A percentile compares a stretch with the other conserved stretches of the same genome.
These are phyloP conservation scores for Pichia eremophila DNA, from an alignment of 805 yeast genomes.

Conservation along the genomic window DNA sequence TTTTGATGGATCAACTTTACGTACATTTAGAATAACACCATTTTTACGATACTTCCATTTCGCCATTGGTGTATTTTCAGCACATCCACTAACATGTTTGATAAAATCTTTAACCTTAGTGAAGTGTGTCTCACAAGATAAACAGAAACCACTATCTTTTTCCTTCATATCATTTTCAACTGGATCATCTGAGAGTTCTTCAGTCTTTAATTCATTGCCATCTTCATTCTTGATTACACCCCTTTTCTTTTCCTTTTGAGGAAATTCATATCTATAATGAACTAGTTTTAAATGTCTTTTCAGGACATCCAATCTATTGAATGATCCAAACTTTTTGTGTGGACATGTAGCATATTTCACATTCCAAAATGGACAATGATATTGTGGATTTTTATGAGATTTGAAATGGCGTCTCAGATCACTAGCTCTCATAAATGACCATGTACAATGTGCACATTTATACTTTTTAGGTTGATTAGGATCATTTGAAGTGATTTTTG, in stretches of 20 bases:
- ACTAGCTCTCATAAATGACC: constrained; percentile 64
- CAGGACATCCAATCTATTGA: constrained; percentile 63
- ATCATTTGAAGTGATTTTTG: constrained; percentile 3
- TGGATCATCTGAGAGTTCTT: constrained; percentile 5
- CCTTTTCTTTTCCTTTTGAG: not conserved
- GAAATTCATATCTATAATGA: constrained; percentile 31
- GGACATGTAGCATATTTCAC: constrained; percentile 51
- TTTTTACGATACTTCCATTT: constrained; percentile 26
- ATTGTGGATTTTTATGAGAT: constrained; percentile 57
- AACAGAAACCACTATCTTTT: constrained; percentile 56
- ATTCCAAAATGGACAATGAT: constrained; percentile 67
- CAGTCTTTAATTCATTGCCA: not conserved
- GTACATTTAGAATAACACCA: constrained; percentile 23
- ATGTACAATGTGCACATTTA: constrained; percentile 41
- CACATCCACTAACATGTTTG: constrained; percentile 58
- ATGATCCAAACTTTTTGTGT: constrained; percentile 69
- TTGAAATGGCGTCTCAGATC: constrained; percentile 61
- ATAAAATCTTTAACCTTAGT: constrained; percentile 46
- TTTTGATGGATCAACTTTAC: constrained; percentile 8
- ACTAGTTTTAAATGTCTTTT: constrained; percentile 65
- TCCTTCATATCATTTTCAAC: constrained; percentile 13
- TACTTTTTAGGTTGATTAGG: constrained; percentile 13
- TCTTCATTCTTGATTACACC: constrained; percentile 26
- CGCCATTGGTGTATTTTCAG: constrained; percentile 30
- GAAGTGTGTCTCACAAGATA: constrained; percentile 53